Conservation (phyloP, 2,329 filamentous ascomycete genomes). For the Monilinia fructigena region DNA sequence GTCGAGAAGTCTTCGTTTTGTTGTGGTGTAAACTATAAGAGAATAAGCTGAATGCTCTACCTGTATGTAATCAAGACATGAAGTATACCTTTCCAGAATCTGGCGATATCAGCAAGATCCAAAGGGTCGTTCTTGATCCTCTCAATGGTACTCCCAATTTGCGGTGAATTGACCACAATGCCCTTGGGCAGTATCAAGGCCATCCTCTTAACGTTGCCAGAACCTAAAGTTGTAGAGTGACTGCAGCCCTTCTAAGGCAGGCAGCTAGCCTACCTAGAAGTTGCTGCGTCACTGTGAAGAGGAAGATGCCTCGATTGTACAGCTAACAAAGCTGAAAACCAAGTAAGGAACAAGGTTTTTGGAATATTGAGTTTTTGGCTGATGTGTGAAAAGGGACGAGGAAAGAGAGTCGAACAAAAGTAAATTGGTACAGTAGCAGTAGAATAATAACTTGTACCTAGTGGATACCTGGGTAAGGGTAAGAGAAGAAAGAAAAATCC, state of each 20-base stretch:
- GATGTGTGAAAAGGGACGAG: slow-evolving; percentile 1
- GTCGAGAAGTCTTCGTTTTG: slow-evolving; percentile 56
- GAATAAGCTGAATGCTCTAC: slow-evolving; percentile 27
- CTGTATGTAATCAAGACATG: slow-evolving; percentile 1
- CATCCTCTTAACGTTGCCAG: slow-evolving; percentile 33
- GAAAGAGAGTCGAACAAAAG: slow-evolving; percentile 2
- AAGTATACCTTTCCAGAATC: slow-evolving; percentile 56
- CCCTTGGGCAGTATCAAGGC: slow-evolving; percentile 55
- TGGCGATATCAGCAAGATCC: slow-evolving; percentile 52
- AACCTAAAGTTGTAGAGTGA: slow-evolving; percentile 26
- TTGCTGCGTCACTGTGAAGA: slow-evolving; percentile 33
- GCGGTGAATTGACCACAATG: slow-evolving; percentile 54
- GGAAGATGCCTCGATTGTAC: slow-evolving; percentile 8
- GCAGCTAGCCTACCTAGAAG: slow-evolving; percentile 39
- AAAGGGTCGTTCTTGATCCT: slow-evolving; percentile 45
- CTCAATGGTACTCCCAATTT: slow-evolving; percentile 55
- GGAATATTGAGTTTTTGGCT: slow-evolving; percentile 1
- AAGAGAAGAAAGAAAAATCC: slow-evolving; percentile 2
- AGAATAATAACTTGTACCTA: no score
- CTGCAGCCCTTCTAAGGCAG: slow-evolving; percentile 37
- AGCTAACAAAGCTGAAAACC: slow-evolving; percentile 11
- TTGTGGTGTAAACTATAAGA: slow-evolving; percentile 57
- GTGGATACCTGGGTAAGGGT: not conserved
- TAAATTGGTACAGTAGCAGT: not conserved
- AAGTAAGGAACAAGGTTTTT: slow-evolving; percentile 15